Base-by-base conservation (phyloP, 1,284 basidiomycete species). In the Mycosarcoma maydis region DNA sequence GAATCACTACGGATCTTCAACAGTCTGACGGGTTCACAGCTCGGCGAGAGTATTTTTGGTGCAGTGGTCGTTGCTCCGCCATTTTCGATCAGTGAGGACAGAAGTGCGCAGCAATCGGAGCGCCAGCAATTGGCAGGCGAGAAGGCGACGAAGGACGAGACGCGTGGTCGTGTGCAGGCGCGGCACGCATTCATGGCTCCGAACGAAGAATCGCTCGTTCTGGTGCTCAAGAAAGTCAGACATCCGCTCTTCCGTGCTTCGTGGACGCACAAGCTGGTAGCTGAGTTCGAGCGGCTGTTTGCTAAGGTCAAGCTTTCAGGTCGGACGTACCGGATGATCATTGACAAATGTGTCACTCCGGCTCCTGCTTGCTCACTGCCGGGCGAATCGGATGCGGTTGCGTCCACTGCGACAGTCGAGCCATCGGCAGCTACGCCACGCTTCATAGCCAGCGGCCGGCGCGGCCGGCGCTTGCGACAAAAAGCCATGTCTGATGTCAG, bases 201-300 rank as follows among this genome's bases (percentile, higher is more conserved):
- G 4, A 65, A 58, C 46, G 61, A 65, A 50, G 61, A 65, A 30
- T 65, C 61, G 17, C 42, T 65, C 22, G 42, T 65, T 0, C 19
- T 65, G 50, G 22, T 65, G 10, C 38, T 65, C 17, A 65, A 50
- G 29, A 65, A 65, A 11, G 54, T 65, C 0, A n/a, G 42, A 0
- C 54, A 65, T 42, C 54, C 50, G 41, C 50, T 65, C 3, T 65
- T 65, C 10, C 49, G 50, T 5, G 50, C 61, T 6, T 19, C 61
- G 0, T 58, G 61, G 61, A 47, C 45, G 14, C 50, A 50, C 11
- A 58, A 43, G 46, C 24, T 65, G 16, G 46, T 65, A 2, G 33
- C 52, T 5, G 61, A 65, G 8, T 65, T 65, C 14, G 27, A 54
- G 24, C 30, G 14, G 5, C 37, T 53, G 2, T 65, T 57, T 29